phyloP scores from a whole-genome alignment of 345 rosid species.

The Aurinia saxatilis region DNA sequence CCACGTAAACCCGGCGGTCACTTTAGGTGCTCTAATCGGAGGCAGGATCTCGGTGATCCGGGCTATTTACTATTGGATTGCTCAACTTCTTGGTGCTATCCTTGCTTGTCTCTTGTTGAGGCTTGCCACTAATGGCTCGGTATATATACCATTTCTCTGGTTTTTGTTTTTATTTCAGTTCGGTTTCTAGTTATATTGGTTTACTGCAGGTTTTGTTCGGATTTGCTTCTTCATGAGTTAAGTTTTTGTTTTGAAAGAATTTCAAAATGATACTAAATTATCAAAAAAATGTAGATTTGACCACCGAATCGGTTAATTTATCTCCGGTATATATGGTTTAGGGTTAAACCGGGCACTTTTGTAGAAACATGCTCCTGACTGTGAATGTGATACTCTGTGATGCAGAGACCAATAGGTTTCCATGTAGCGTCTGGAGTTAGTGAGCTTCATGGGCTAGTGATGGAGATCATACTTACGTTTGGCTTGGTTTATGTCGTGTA shows the following conservation, averaged over 20 bases:
- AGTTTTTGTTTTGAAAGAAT: too few species aligned
- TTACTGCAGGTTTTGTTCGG: background rate
- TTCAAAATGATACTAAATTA: too few species aligned
- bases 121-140: constrained; percentile 62
- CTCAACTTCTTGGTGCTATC: constrained; percentile 66
- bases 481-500: constrained; percentile 27
- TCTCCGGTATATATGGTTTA: background rate
- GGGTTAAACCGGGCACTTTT: background rate
- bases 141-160: constrained; percentile 27
- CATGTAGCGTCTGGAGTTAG: constrained; percentile 43
- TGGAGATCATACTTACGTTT: constrained; percentile 34
- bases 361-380: background rate
- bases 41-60: constrained; percentile 57
- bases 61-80: constrained; percentile 61
- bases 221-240: too few species aligned
- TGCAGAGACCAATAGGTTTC: constrained; percentile 65
- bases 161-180: background rate
- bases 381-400: background rate
- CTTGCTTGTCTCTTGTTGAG: constrained; percentile 54
- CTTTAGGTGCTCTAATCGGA: constrained; percentile 58
- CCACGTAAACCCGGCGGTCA: constrained; percentile 76
- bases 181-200: background rate
- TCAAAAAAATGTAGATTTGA: too few species aligned
- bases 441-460: constrained; percentile 35
- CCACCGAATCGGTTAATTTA: background rate